Evolutionary conservation across 495 filamentous ascomycete species (phyloP), one percentile per base, ranked within the genome.

Genomic region (Podospora anserina): DNA sequence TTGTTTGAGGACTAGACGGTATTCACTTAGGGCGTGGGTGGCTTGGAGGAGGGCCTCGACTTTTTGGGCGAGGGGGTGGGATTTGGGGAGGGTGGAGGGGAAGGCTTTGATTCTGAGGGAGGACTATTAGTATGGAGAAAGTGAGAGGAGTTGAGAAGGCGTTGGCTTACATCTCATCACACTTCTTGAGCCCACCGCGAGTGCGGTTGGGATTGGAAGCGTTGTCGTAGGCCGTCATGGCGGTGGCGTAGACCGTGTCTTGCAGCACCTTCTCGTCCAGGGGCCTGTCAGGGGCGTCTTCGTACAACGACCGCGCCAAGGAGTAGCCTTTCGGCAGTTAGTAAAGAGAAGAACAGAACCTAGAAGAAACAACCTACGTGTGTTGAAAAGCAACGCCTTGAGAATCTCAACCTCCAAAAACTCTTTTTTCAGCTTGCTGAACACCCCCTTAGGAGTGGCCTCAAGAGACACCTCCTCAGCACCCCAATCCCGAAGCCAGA

Each of bases 151-250:
- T 13, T 49, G 39, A 55, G 9, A 18, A 32, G 34, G 81, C 90
- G 9, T 23, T 23, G 23, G 18, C 55, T 80, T 82, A 92, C 89
- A 93, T 92, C 55, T 96, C 92, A 71, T 89, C 87, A 57, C 92
- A 92, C 79, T 87, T 91, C 74, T 92, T 93, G 75, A 96, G 85
- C 5, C 90, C 92, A 13, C 94, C 94, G 66, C 92, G 85, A 7
- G 87, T 91, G 70, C 88, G 84, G 71, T 96, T 96, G 5, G 92
- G 91, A 77, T 97, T 97, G 63, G 90, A 94, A 39, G 94, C 92
- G 72, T 93, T 94, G 72, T 97, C 92, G 74, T 94, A 97, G 3
- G 87, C 87, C 16, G 87, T 82, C 82, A 92, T 89, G 1, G 89
- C 90, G 20, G 87, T 82, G 16, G 86, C 82, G 39, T 92, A 80